Percentiles rank a stretch among this genome's conserved stretches.
phyloP scores from a whole-genome alignment of 2,329 filamentous ascomycete species.

The Microdochium bolleyi region DNA sequence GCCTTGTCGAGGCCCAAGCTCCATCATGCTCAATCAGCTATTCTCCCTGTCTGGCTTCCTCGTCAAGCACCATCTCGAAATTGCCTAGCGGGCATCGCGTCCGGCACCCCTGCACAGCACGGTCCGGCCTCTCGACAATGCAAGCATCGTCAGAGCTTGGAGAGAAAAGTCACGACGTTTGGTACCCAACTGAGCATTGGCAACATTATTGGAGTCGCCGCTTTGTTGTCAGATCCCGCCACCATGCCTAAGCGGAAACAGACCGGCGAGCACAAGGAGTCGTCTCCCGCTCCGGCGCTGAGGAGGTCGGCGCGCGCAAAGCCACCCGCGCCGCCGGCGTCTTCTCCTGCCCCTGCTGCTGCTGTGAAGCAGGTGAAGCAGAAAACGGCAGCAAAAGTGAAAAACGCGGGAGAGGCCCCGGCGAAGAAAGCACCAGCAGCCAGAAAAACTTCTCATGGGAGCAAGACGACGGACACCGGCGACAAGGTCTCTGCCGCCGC shows the following conservation, averaged over 20 bases:
- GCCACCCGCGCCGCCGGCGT: not conserved
- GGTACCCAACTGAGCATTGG: too few relatives aligned
- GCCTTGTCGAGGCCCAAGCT: too few relatives aligned
- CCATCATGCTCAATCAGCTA: too few relatives aligned
- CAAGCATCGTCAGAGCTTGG: too few relatives aligned
- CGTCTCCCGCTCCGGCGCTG: conserved; percentile 1
- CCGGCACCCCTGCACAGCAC: too few relatives aligned
- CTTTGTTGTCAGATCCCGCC: not conserved
- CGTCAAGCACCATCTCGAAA: too few relatives aligned
- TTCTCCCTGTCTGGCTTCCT: too few relatives aligned
- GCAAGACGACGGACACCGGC: not conserved
- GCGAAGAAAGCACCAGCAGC: not conserved
- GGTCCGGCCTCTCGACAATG: too few relatives aligned
- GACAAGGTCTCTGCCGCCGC: not conserved
- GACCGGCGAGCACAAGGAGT: not conserved
- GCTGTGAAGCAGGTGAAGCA: not conserved
- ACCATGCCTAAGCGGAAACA: not conserved
- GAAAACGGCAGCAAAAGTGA: too few relatives aligned
- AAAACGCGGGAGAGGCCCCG: not conserved
- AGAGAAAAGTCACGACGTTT: too few relatives aligned
- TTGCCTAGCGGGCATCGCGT: too few relatives aligned
- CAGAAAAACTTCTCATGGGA: not conserved
- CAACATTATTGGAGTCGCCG: too few relatives aligned
- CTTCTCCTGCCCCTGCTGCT: not conserved
- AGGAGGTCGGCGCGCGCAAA: conserved; percentile 14